These are phyloP conservation scores for Yamadazyma kitorensis DNA, from an alignment of 805 yeast genomes.

Conservation along the genomic window DNA sequence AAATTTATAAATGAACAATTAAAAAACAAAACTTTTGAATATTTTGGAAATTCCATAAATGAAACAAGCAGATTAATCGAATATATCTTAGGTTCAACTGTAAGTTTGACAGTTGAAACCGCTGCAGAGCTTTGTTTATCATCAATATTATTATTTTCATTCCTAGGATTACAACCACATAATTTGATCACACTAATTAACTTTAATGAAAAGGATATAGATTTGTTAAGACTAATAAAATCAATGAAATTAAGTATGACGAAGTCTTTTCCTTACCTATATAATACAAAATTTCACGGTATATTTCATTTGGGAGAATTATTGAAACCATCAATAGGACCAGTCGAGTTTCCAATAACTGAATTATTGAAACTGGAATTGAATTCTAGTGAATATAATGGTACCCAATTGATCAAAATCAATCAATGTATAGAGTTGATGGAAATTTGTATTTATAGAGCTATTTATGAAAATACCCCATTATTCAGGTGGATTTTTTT, in stretches of 20 bases:
- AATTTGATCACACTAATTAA: conserved; percentile 1
- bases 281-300: conserved; percentile 4
- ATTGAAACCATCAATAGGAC: background rate
- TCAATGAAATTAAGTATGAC: conserved; percentile 6
- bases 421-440: background rate
- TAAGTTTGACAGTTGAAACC: background rate
- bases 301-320: conserved; percentile 5
- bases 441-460: conserved; percentile 3
- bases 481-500: conserved; percentile 26
- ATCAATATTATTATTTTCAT: conserved; percentile 2
- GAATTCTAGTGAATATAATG: background rate
- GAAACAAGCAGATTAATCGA: conserved; percentile 1
- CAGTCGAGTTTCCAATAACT: background rate
- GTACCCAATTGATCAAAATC: background rate
- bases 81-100: background rate
- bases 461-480: conserved; percentile 8
- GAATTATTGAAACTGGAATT: background rate
- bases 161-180: conserved; percentile 2
- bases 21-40: background rate
- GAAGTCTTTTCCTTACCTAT: conserved; percentile 1
- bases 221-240: conserved; percentile 1
- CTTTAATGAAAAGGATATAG: conserved; percentile 3
- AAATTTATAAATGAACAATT: background rate
- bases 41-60: conserved; percentile 1
- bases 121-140: conserved; percentile 5